Base-by-base conservation (phyloP, 768 basidiomycete species). In the Panaeolus papilionaceus region DNA sequence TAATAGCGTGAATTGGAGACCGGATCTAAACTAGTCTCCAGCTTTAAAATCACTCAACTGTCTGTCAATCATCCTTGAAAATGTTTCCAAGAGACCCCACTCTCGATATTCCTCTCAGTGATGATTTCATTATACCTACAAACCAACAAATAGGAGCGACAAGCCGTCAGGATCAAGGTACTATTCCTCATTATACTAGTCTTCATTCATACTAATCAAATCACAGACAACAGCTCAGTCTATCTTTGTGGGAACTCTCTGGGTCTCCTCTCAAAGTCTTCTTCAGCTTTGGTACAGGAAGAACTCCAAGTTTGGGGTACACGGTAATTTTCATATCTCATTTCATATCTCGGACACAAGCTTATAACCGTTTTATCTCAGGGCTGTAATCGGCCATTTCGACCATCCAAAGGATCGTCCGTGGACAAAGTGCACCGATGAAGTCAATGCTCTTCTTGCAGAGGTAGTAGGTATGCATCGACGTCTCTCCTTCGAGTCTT, bases 221-320 rank as follows among this genome's bases (percentile, higher is more conserved):
- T 61, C 69, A 79, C 77, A 83, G 87, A 88, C 62, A 76, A 75
- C 65, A 80, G 82, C 65, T 90, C 88, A 77, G 88, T 90, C 39
- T 99, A 99, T 78, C 89, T 99, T 63, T 96, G 94, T 76, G 98
- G 98, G 39, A 99, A 99, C 81, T 98, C 96, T 28, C 86, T 99
- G 10, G 98, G 98, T 4, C 84, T 92, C 65, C 81, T 94, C 73
- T 87, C 93, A 51, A 93, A 89, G 76, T 83, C 87, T 42, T 92
- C 96, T 38, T 85, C 86, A 69, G 76, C 83, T 68, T 83, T 96
- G 51, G 82, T 99, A 16, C 81, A 92, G 69, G 88, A 97, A 78
- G 98, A 99, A 78, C 78, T 99, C 63, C 76, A 85, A 62, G 90
- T 90, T 37, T 99, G 98, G 98, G 89, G 85, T 39, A 86, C 89